Percentiles rank a stretch among this genome's conserved stretches.
Evolutionary conservation across 192 early-diverging fungal species (phyloP).

Genomic region (Paraglomus occultum): DNA sequence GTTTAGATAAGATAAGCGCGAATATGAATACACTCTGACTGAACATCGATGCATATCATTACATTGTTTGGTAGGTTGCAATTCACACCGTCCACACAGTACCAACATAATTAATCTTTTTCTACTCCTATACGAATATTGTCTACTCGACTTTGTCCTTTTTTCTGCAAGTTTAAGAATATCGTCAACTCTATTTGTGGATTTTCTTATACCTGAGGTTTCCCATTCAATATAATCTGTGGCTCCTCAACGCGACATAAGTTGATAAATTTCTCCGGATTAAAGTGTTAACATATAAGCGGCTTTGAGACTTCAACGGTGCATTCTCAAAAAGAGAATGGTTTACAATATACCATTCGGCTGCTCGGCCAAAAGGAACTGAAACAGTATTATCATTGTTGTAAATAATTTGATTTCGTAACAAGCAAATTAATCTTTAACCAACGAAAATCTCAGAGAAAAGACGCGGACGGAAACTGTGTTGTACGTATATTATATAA

Average conservation of each 20-base stretch:
- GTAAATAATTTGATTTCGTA: neutral
- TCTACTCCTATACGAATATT: neutral
- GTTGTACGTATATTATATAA: too few relatives aligned
- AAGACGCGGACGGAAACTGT: too few relatives aligned
- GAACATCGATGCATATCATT: constrained; percentile 20
- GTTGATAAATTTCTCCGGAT: neutral
- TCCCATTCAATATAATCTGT: constrained; percentile 12
- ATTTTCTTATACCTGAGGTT: constrained; percentile 11
- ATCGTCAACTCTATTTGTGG: constrained; percentile 20
- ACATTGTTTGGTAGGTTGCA: constrained; percentile 13
- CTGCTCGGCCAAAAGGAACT: constrained; percentile 21
- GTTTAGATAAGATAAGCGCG: constrained; percentile 9
- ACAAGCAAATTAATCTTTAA: too few relatives aligned
- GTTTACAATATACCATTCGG: constrained; percentile 21
- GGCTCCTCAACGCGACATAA: constrained; percentile 2
- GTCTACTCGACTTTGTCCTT: constrained; percentile 2
- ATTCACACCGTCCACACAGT: constrained; percentile 17
- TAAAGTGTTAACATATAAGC: neutral
- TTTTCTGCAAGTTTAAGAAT: constrained; percentile 16
- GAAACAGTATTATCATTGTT: constrained; percentile 8
- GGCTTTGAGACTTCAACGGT: constrained; percentile 9
- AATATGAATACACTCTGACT: constrained; percentile 7
- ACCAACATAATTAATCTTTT: constrained; percentile 22
- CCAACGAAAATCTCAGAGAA: too few relatives aligned
- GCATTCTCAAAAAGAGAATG: constrained; percentile 16